Percentiles rank a stretch among this genome's conserved stretches.
Conservation (phyloP, 768 basidiomycete genomes). For the Phaeotremella skinneri region DNA sequence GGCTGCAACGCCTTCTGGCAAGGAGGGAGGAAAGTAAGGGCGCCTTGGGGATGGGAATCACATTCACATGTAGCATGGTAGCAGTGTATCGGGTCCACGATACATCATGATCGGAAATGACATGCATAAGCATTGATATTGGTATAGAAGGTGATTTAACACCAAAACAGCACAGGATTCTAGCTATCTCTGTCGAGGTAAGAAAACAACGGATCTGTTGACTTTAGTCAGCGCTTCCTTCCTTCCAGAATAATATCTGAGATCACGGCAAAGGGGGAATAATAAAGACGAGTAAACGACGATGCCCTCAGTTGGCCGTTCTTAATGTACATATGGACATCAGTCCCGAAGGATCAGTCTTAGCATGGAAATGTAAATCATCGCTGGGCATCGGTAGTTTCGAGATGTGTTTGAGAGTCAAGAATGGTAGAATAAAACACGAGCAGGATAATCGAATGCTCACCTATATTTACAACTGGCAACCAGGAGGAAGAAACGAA, state of each 20-base stretch:
- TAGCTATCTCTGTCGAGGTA: too few species aligned
- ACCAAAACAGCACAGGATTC: too few species aligned
- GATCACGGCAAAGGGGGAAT: not conserved
- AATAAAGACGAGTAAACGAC: conserved; percentile 2
- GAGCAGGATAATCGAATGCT: not conserved
- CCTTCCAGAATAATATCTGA: too few species aligned
- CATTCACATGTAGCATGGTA: not conserved
- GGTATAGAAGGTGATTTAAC: too few species aligned
- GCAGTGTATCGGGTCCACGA: too few species aligned
- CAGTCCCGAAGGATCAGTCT: conserved; percentile 45
- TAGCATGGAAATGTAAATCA: conserved; percentile 50
- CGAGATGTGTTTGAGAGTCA: not conserved
- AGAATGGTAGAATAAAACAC: not conserved
- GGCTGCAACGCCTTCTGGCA: conserved; percentile 3
- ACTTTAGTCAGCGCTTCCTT: too few species aligned
- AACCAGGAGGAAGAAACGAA: not conserved
- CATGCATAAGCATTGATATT: too few species aligned
- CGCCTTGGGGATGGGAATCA: not conserved
- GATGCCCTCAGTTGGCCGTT: conserved; percentile 38
- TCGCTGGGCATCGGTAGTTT: conserved; percentile 8
- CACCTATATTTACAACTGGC: not conserved
- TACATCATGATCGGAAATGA: too few species aligned
- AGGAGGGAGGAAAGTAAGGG: conserved; percentile 2
- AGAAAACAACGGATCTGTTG: too few species aligned
- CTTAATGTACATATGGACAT: conserved; percentile 44